These are phyloP conservation scores for Sicyos edulis DNA, from an alignment of 306 rosid genomes.

Conservation along the genomic window DNA sequence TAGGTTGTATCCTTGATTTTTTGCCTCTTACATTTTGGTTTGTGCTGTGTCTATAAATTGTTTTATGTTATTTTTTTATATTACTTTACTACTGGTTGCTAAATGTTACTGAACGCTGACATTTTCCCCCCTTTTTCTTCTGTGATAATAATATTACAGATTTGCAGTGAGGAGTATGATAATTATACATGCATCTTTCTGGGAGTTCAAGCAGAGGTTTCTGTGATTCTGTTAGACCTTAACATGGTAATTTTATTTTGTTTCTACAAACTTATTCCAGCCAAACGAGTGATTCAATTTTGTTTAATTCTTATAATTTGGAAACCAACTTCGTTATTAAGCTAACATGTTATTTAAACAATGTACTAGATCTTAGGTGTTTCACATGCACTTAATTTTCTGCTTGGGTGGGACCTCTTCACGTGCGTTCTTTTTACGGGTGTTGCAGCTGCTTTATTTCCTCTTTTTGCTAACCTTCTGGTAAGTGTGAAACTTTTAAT, in stretches of 20 bases:
- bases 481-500: constrained; percentile 41
- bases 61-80: background rate
- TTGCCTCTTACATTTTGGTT: background rate
- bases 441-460: constrained; percentile 48
- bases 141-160: constrained; percentile 37
- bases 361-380: constrained; percentile 64
- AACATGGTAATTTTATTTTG: constrained; percentile 57
- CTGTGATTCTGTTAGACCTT: constrained; percentile 76
- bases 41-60: background rate
- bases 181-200: constrained; percentile 65
- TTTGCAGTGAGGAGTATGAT: constrained; percentile 81
- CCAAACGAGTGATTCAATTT: constrained; percentile 2
- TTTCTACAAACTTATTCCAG: constrained; percentile 11
- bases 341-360: constrained; percentile 13
- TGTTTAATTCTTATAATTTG: background rate
- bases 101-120: background rate
- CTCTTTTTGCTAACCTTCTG: constrained; percentile 58
- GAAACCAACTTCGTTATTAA: constrained; percentile 12
- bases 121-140: constrained; percentile 20
- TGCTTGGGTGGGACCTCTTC: constrained; percentile 93
- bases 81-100: background rate
- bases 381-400: constrained; percentile 81
- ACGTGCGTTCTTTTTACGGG: constrained; percentile 82
- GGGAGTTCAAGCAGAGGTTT: constrained; percentile 82
- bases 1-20: background rate